Base-by-base conservation (phyloP, 441 rosid species). In the Dalechampia spathulata region DNA sequence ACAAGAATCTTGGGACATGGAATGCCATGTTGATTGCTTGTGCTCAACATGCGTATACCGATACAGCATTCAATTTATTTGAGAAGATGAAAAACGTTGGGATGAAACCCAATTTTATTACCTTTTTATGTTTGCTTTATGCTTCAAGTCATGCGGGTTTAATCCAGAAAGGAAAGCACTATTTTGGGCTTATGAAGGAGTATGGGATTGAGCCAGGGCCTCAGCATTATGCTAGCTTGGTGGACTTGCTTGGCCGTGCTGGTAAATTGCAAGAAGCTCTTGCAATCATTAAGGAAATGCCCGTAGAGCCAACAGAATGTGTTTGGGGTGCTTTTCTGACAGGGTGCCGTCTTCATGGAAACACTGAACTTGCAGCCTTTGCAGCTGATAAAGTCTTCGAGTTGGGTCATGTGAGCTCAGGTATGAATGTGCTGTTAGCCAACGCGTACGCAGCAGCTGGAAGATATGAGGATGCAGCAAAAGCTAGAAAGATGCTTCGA, bases 311-410 rank as follows among this genome's bases (percentile, higher is more conserved):
- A 27, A 78, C 96, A 5, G 95, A 90, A 68, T 79, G 80, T 1
- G 82, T 85, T 1, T 90, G 96, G 98, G 90, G 90, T 63, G 98
- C 98, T 22, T 76, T 90, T 59, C 42, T 90, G 72, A 85, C 96
- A 0, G 87, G 90, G 2, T 87, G 96, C 62, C 82, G 85, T 37
- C 70, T 82, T 51, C 96, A 90, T 67, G 75, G 77, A 34, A 58
- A 85, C 41, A 79, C 88, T 1, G 83, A 83, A 60, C 72, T 87
- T 49, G 98, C 96, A 22, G 89, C 85, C 5, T 78, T 71, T 58
- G 92, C 90, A 20, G 92, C 95, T 1, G 94, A 90, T 52, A 83
- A 65, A 70, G 67, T 87, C 63, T 76, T 72, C 13, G 88, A 82
- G 71, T 58, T 87, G 39, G 86, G 92, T 20, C 52, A 70, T 0